Evolutionary conservation across 2,329 filamentous ascomycete genomes (phyloP).

Genomic region (Ophiocordyceps unilateralis): DNA sequence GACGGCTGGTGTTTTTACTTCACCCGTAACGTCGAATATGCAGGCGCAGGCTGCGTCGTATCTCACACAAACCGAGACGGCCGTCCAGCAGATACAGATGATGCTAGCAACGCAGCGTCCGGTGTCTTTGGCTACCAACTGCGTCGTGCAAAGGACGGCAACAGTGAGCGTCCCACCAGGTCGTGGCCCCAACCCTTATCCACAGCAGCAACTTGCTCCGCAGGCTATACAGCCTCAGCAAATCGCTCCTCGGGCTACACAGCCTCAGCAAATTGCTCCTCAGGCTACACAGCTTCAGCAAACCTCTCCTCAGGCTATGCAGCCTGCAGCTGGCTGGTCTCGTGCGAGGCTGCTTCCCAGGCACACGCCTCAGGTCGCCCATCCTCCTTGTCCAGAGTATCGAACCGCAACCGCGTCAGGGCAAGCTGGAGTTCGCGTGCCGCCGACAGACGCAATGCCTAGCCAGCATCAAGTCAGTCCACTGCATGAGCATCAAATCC

Average conservation of each 20-base stretch:
- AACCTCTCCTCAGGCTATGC: background rate
- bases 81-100: background rate
- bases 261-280: background rate
- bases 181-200: background rate
- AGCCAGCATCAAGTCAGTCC: slow-evolving; percentile 1
- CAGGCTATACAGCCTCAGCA: too few species aligned
- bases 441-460: background rate
- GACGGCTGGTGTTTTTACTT: background rate
- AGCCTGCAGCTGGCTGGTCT: background rate
- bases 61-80: background rate
- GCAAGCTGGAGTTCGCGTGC: background rate
- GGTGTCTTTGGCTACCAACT: background rate
- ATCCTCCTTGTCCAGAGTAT: background rate
- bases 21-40: background rate
- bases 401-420: background rate
- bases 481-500: slow-evolving; percentile 17
- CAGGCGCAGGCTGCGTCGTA: background rate
- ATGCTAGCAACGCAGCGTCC: background rate
- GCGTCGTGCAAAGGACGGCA: background rate
- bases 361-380: background rate
- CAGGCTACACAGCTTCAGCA: background rate
- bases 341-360: background rate
- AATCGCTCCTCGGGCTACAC: background rate
- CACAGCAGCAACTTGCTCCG: too few species aligned
- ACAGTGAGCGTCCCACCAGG: background rate